These are phyloP conservation scores for Neopestalotiopsis rosae DNA, from an alignment of 2,329 filamentous ascomycete genomes.

Conservation along the genomic window DNA sequence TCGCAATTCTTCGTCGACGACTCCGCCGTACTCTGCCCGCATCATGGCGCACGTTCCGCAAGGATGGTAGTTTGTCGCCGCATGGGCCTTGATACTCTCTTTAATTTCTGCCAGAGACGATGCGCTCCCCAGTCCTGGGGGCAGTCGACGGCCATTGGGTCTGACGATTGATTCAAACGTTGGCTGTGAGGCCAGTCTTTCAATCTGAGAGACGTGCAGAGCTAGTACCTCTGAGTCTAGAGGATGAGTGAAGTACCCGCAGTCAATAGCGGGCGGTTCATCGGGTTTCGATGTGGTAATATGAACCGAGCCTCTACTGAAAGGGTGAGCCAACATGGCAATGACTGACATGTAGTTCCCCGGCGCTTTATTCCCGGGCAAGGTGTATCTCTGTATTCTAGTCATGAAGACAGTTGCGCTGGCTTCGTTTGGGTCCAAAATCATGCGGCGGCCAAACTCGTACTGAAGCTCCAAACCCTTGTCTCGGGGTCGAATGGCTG, in stretches of 20 bases:
- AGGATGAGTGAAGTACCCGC: constrained; percentile 10
- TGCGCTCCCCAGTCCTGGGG: not conserved
- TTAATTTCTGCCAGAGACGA: not conserved
- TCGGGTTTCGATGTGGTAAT: not conserved
- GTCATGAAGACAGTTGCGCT: constrained; percentile 9
- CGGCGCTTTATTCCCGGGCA: not conserved
- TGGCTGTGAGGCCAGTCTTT: not conserved
- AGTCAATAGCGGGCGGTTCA: not conserved
- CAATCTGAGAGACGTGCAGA: constrained; percentile 15
- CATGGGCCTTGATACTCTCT: not conserved
- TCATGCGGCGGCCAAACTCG: not conserved
- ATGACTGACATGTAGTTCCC: constrained; percentile 6
- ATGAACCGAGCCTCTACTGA: constrained; percentile 21
- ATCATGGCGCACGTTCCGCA: constrained; percentile 8
- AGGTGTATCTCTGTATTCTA: constrained; percentile 6
- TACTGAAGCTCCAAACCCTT: not conserved
- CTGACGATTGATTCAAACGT: not conserved
- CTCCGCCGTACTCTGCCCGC: not conserved
- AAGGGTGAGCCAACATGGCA: constrained; percentile 15
- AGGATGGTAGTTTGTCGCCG: not conserved
- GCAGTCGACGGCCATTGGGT: not conserved
- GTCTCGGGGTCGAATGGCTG: no score
- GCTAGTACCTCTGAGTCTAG: constrained; percentile 19
- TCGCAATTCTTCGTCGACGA: constrained; percentile 8
- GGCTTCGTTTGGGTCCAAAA: not conserved